Conservation (phyloP, 768 basidiomycete species). For the Serendipita sp. region DNA sequence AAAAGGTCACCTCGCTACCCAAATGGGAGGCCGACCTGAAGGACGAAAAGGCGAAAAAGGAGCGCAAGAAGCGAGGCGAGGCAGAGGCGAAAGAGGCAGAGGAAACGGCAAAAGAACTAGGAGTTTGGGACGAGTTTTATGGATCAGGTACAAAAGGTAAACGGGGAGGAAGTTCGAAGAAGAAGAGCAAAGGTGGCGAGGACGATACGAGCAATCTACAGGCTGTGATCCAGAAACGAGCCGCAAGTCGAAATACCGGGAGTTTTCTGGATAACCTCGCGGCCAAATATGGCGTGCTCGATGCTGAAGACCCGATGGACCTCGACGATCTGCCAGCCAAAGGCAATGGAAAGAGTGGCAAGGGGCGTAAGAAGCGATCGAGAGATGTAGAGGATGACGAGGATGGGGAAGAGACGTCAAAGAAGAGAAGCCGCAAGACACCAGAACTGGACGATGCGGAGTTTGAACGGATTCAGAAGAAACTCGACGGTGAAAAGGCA, state of each 20-base stretch:
- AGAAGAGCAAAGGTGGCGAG: constrained; percentile 32
- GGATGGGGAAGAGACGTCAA: constrained; percentile 25
- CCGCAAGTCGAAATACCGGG: constrained; percentile 42
- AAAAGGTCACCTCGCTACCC: constrained; percentile 37
- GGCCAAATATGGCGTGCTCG: constrained; percentile 46
- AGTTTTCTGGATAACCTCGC: constrained; percentile 59
- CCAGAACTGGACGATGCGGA: constrained; percentile 54
- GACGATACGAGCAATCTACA: constrained; percentile 58
- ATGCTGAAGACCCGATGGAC: constrained; percentile 16
- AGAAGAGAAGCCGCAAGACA: constrained; percentile 33
- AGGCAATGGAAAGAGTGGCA: constrained; percentile 35
- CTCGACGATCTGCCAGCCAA: constrained; percentile 19
- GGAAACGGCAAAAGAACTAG: constrained; percentile 66
- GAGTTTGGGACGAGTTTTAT: constrained; percentile 91
- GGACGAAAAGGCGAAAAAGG: constrained; percentile 65
- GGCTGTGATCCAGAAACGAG: constrained; percentile 67
- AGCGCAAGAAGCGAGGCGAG: constrained; percentile 54
- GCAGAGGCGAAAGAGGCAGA: constrained; percentile 75
- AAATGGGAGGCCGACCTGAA: constrained; percentile 57
- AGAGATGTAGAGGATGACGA: constrained; percentile 23
- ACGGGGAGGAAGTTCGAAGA: constrained; percentile 39
- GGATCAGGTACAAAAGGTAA: constrained; percentile 54
- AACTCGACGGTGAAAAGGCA: constrained; percentile 33
- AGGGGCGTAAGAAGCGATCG: constrained; percentile 28
- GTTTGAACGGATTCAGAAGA: constrained; percentile 44